Evolutionary conservation across 441 rosid species (phyloP).

Genomic region (Pelargonium citronellum): DNA sequence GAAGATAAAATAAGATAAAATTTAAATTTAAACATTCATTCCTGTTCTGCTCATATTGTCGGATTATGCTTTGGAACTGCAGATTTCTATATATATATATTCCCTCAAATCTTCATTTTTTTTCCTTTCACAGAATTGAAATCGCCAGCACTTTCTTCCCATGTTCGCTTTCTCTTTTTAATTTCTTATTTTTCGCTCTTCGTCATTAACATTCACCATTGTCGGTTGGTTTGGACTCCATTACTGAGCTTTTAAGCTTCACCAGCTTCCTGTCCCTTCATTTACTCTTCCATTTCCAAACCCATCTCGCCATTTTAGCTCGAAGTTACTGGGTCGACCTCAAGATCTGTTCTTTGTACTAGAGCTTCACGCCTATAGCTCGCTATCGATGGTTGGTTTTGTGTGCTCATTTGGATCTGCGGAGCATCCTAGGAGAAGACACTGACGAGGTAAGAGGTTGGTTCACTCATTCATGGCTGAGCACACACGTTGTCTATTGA

Average conservation of each 20-base stretch:
- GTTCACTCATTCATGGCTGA: neutral
- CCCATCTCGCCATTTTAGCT: constrained; percentile 15
- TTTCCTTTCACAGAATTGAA: constrained; percentile 10
- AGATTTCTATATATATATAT: neutral
- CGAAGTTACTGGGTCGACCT: neutral
- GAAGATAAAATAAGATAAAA: neutral
- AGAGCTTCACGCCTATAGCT: neutral
- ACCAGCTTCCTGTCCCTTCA: constrained; percentile 29
- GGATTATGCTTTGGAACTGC: neutral
- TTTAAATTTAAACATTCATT: neutral
- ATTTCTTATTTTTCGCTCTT: neutral
- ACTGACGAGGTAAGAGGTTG: neutral
- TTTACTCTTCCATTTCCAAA: constrained; percentile 28
- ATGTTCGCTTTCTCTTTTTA: constrained; percentile 5
- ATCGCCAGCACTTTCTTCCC: constrained; percentile 11
- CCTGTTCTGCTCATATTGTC: neutral
- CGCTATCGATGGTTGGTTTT: neutral
- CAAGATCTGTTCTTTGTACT: neutral
- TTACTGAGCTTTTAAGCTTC: constrained; percentile 10
- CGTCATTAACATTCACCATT: constrained; percentile 30
- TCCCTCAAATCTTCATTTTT: neutral
- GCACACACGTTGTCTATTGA: neutral
- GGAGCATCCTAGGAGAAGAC: neutral
- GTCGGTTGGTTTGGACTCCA: constrained; percentile 26
- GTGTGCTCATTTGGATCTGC: constrained; percentile 1